Conservation (phyloP, 495 filamentous ascomycete genomes). For the Talaromyces nanjingensis region DNA sequence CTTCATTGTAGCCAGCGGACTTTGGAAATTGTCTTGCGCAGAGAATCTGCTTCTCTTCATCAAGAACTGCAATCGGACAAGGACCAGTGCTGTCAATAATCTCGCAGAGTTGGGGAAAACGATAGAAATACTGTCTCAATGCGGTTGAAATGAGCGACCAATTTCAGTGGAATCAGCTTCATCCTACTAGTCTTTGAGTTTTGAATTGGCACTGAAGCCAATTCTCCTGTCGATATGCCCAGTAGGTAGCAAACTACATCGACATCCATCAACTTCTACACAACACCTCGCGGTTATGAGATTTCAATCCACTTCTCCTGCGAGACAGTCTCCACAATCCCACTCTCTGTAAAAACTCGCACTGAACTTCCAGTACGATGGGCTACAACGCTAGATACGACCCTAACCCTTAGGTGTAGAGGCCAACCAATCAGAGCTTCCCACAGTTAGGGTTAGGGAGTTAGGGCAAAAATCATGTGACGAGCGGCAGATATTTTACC, state of each 20-base stretch:
- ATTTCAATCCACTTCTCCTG: background rate
- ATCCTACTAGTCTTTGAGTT: background rate
- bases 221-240: background rate
- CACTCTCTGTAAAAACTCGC: too few species aligned
- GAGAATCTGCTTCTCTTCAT: background rate
- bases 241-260: background rate
- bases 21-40: background rate
- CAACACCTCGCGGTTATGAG: background rate
- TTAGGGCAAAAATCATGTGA: too few species aligned
- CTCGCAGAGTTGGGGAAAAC: background rate
- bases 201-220: background rate
- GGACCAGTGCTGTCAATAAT: background rate
- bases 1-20: background rate
- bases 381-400: too few species aligned
- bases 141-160: background rate
- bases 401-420: too few species aligned
- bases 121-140: background rate
- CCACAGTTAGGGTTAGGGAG: too few species aligned
- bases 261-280: background rate
- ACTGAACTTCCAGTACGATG: too few species aligned
- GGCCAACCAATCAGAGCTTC: too few species aligned
- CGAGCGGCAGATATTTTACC: too few species aligned
- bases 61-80: background rate
- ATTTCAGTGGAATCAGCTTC: background rate
- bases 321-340: background rate